Evolutionary conservation across 306 rosid species (phyloP), one percentile per base, ranked within the genome.

Genomic region (Cicer chorassanicum): DNA sequence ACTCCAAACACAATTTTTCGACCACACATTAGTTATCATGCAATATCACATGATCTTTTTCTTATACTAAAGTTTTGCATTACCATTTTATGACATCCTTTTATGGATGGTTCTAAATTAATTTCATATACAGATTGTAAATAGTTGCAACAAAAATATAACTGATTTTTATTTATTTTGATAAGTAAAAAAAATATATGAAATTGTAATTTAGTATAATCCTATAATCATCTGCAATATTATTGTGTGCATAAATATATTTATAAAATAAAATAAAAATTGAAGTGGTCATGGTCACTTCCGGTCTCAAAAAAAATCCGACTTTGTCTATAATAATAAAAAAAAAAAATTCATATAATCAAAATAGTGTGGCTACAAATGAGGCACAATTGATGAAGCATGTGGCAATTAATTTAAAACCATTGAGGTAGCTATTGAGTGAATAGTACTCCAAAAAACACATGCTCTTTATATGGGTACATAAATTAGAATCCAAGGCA

Each of bases 401-500:
- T 43, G 4, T 59, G 67, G 36, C 8, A 68, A 40, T 46, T 59
- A 68, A 40, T 46, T 59, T 68, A 46, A 46, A 46, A 57, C 53
- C 34, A 57, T 7, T 73, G 78, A 74, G 46, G 19, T 79, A 29
- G 34, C 34, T 29, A 29, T 60, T 70, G 81, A 81, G 83, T 81
- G n/a, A 65, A 64, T 70, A 74, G 71, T 60, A 78, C 81, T 70
- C 73, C 51, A 51, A 70, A 57, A n/a, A 70, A 15, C 79, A 81
- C 82, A 66, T 81, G 85, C 60, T 74, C 73, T 78, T 29, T 29
- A 29, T 67, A 14, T 63, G 66, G 43, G 29, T 65, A 62, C 8
- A 75, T 84, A 68, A 78, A 65, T 78, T 70, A 84, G 88, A 81
- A 84, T 81, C 79, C 77, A 78, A 84, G 76, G 83, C 79, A 50